Base-by-base conservation (phyloP, 139 green algal species). In the Micractinium conductrix region DNA sequence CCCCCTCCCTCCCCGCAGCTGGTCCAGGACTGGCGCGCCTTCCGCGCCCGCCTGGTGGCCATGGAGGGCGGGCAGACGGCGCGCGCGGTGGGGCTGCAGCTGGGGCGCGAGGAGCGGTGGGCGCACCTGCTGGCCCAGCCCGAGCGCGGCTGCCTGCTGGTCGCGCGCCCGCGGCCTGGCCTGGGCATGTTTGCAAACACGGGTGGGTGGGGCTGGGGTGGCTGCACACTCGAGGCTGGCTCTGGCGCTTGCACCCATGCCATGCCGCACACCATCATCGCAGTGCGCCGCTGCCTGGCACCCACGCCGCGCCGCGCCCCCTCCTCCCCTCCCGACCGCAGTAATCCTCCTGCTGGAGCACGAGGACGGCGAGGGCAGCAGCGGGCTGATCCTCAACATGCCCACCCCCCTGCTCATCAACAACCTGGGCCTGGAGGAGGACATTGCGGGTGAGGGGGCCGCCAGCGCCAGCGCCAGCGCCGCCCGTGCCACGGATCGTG, bases 131-230 rank as follows among this genome's bases (percentile, higher is more conserved):
- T 91, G 26, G 65, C 79, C n/a, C 50, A 78, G 44, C 87, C 87
- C 2, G 87, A 91, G 67, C 80, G 72, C 28, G 87, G 87, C 42
- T 90, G 85, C 67, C 75, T 91, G 73, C 80, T 91, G 50, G 79
- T 91, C 30, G 87, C 87, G 5, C 74, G 86, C 8, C 62, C 76
- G 4, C 76, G 43, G 22, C 38, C 53, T 5, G 68, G 84, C 28
- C 73, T 91, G 40, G 87, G 87, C 38, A 81, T 85, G 62, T 90
- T 90, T 33, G 69, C 67, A 10, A 69, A 84, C 65, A 84, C 62
- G 16, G 78, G 62, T 76, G 43, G 30, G 62, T 67, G 28, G 37
- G 24, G 55, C 35, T 19, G 40, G 26, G 33, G 4, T 73, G 33
- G 17, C 65, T 73, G 65, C 43, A 44, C 4, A 5, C 4, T 73